Evolutionary conservation across 2,329 filamentous ascomycete species (phyloP).

Genomic region (Mollisia scopiformis): DNA sequence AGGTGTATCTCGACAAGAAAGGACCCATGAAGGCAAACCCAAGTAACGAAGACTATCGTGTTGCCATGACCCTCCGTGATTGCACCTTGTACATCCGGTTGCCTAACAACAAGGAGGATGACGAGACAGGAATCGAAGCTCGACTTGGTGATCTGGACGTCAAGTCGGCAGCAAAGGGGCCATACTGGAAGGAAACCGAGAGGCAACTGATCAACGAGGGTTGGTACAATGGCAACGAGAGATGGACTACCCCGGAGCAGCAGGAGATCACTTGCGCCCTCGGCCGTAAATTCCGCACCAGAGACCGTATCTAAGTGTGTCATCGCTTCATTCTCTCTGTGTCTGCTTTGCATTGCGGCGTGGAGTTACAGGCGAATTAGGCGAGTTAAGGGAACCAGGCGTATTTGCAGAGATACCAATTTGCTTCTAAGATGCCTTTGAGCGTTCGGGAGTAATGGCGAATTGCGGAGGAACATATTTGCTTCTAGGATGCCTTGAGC

Average conservation of each 20-base stretch:
- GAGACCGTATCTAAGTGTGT: not conserved
- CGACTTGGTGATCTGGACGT: slow-evolving; percentile 78
- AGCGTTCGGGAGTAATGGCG: not conserved
- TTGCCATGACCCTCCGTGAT: slow-evolving; percentile 82
- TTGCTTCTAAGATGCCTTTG: not conserved
- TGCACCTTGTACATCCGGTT: slow-evolving; percentile 76
- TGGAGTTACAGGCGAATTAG: not conserved
- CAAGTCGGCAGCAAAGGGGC: slow-evolving; percentile 70
- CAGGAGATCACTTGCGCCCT: slow-evolving; percentile 14
- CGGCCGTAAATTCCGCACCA: not conserved
- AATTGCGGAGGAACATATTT: not conserved
- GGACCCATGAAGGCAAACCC: slow-evolving; percentile 37
- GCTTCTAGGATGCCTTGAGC: too few species aligned
- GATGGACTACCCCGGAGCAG: slow-evolving; percentile 2
- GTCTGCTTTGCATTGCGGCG: not conserved
- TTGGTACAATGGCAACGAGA: slow-evolving; percentile 61
- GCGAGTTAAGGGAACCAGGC: too few species aligned
- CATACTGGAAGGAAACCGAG: slow-evolving; percentile 71
- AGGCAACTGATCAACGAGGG: slow-evolving; percentile 63
- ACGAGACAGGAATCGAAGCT: slow-evolving; percentile 47
- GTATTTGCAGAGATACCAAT: not conserved
- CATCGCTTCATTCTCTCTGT: too few species aligned
- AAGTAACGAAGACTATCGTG: slow-evolving; percentile 53
- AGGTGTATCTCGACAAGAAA: slow-evolving; percentile 36
- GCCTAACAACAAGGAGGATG: slow-evolving; percentile 28